Evolutionary conservation across 768 basidiomycete genomes (phyloP).

Genomic region (Sarcodon sp.): DNA sequence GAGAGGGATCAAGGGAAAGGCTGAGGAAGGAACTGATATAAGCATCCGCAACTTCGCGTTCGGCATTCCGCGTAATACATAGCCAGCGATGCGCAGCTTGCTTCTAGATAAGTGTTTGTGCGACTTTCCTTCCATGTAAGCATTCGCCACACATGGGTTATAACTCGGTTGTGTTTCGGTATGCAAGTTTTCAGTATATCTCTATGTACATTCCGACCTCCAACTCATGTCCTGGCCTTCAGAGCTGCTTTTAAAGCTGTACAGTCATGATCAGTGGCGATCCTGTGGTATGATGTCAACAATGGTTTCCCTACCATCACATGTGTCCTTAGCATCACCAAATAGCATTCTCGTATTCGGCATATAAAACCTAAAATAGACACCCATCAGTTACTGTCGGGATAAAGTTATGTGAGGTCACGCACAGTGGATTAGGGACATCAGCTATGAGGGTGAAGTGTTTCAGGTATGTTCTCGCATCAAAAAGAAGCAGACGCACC

Average conservation of each 20-base stretch:
- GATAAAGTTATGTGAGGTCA: background rate
- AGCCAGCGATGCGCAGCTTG: too few relatives aligned
- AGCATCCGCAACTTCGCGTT: too few relatives aligned
- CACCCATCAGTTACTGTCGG: background rate
- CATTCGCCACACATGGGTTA: too few relatives aligned
- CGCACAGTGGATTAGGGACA: conserved; percentile 74
- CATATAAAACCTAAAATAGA: conserved; percentile 52
- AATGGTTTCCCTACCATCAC: conserved; percentile 43
- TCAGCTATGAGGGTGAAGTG: conserved; percentile 40
- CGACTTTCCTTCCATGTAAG: too few relatives aligned
- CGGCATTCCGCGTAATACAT: too few relatives aligned
- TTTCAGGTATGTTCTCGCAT: background rate
- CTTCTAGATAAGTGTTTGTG: too few relatives aligned
- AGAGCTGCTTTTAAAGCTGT: conserved; percentile 1
- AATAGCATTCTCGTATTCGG: conserved; percentile 84
- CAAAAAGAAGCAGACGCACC: conserved; percentile 29
- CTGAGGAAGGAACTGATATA: too few relatives aligned
- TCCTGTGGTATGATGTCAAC: conserved; percentile 3
- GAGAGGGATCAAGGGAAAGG: too few relatives aligned
- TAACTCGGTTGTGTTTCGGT: too few relatives aligned
- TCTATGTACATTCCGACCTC: too few relatives aligned
- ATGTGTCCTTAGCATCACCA: conserved; percentile 84
- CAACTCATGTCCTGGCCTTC: background rate
- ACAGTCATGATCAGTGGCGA: background rate
- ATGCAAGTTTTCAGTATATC: too few relatives aligned